Percentiles rank a stretch among this genome's conserved stretches.
phyloP scores from a whole-genome alignment of 805 yeast species.

The Kodamaea laetipori region DNA sequence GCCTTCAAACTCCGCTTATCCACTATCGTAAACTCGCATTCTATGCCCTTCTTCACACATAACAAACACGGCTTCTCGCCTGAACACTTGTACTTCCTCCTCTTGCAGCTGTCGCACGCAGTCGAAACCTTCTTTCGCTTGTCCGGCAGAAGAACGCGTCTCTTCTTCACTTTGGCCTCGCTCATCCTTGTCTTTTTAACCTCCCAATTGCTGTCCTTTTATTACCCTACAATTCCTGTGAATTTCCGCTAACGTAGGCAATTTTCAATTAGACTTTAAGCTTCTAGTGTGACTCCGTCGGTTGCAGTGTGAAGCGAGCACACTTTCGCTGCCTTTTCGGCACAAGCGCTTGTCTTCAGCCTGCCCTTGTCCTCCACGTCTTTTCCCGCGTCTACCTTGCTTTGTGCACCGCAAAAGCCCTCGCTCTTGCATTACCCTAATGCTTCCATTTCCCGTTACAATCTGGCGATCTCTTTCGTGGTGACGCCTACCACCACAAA shows the following conservation, averaged over 20 bases:
- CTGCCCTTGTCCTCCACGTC: background rate
- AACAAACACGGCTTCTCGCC: slow-evolving; percentile 25
- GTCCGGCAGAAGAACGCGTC: slow-evolving; percentile 17
- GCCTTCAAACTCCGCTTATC: slow-evolving; percentile 26
- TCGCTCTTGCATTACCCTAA: background rate
- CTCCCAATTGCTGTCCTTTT: slow-evolving; percentile 7
- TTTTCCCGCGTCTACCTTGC: background rate
- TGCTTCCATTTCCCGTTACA: background rate
- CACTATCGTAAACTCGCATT: slow-evolving; percentile 25
- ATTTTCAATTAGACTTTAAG: slow-evolving; percentile 4
- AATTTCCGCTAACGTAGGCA: slow-evolving; percentile 1
- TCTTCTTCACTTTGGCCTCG: slow-evolving; percentile 10
- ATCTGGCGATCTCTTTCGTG: background rate
- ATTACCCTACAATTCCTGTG: slow-evolving; percentile 3
- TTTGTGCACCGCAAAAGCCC: background rate
- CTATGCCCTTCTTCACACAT: slow-evolving; percentile 22
- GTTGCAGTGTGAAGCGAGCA: slow-evolving; percentile 5
- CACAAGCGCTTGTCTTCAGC: slow-evolving; percentile 3
- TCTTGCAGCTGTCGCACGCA: slow-evolving; percentile 30
- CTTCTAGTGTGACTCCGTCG: slow-evolving; percentile 7
- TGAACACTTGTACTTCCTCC: slow-evolving; percentile 24
- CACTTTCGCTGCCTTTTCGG: background rate
- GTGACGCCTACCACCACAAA: background rate
- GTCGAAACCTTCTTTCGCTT: slow-evolving; percentile 28
- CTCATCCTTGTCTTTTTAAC: slow-evolving; percentile 3